Evolutionary conservation across 176 grass and related monocot genomes (phyloP), one percentile per base, ranked within the genome.

Genomic region (Phyllostachys edulis): DNA sequence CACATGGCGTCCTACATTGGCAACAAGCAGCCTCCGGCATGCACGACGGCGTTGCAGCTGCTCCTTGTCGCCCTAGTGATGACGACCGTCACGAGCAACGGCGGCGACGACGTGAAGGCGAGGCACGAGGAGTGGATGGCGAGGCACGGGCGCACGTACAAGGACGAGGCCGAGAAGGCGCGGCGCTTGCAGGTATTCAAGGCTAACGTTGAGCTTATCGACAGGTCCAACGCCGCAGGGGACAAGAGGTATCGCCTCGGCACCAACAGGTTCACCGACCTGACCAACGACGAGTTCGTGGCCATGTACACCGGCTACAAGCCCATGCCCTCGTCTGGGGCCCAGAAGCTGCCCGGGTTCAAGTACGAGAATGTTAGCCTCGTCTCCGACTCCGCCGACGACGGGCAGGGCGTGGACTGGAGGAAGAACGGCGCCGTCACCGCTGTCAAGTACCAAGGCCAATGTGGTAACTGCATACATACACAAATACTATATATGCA

Each of bases 251-350:
- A 84, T 40, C 29, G 15, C 37, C 74, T 91, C 11, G 72, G 67
- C 37, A 29, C 38, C 16, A 90, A 90, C 65, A 4, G 67, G 29
- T 87, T 90, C 70, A 56, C 84, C 47, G 84, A 90, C 78, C 55
- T 90, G 16, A 90, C 84, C 5, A 82, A 71, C 36, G 84, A 87
- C 13, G 89, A 90, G 79, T 90, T 90, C 39, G 27, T 26, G 26
- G 80, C 63, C 21, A 32, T 20, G 61, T 45, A 63, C 41, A 75
- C 69, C 60, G 65, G 80, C 50, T 76, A 81, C 82, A 76, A 40
- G 80, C 59, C 69, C 13, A 17, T 49, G 66, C 57, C 87, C 29
- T 57, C 85, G 38, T 85, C 40, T 61, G 88, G 56, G 15, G 29
- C 23, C 78, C 44, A 49, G 4, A 73, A 1, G 71, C 66, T 42